A percentile compares a stretch with the other conserved stretches of the same genome.
Evolutionary conservation across 495 filamentous ascomycete species (phyloP).

Genomic region (Immersiella caudata): DNA sequence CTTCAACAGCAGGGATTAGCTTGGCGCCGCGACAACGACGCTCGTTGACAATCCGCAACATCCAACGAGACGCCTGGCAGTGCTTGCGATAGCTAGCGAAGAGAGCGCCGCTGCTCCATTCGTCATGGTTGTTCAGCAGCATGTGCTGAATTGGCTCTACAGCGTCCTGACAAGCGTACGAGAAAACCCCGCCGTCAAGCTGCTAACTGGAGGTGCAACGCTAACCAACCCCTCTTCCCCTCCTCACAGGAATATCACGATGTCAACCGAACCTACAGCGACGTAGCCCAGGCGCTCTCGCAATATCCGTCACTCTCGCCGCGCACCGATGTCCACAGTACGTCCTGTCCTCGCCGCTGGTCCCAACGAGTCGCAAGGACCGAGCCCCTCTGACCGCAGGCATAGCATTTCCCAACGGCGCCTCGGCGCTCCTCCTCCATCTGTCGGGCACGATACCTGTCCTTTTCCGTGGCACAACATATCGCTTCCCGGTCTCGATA

Average conservation of each 20-base stretch:
- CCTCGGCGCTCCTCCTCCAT: slow-evolving; percentile 83
- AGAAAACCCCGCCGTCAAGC: neutral
- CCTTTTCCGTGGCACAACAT: slow-evolving; percentile 81
- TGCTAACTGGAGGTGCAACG: neutral
- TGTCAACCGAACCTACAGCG: slow-evolving; percentile 87
- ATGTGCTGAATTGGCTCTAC: slow-evolving; percentile 93
- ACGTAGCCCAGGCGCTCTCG: slow-evolving; percentile 80
- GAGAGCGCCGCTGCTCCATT: slow-evolving; percentile 2
- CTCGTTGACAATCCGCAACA: slow-evolving; percentile 11
- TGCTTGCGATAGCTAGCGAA: slow-evolving; percentile 31
- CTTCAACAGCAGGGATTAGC: slow-evolving; percentile 11
- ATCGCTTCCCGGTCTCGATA: slow-evolving; percentile 87
- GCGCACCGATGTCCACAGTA: slow-evolving; percentile 97
- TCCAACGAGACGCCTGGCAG: slow-evolving; percentile 10
- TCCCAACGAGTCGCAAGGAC: neutral
- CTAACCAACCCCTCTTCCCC: slow-evolving; percentile 28
- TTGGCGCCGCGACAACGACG: slow-evolving; percentile 11
- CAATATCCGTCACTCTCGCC: slow-evolving; percentile 83
- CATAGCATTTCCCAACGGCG: slow-evolving; percentile 85
- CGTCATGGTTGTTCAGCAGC: slow-evolving; percentile 81
- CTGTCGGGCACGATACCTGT: slow-evolving; percentile 87
- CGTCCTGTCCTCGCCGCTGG: slow-evolving; percentile 24
- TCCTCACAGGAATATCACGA: slow-evolving; percentile 81
- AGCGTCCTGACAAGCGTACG: slow-evolving; percentile 80
- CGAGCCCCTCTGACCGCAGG: slow-evolving; percentile 10